Evolutionary conservation across 805 yeast genomes (phyloP), one percentile per base, ranked within the genome.

Genomic region (Kuraishia hungarica): DNA sequence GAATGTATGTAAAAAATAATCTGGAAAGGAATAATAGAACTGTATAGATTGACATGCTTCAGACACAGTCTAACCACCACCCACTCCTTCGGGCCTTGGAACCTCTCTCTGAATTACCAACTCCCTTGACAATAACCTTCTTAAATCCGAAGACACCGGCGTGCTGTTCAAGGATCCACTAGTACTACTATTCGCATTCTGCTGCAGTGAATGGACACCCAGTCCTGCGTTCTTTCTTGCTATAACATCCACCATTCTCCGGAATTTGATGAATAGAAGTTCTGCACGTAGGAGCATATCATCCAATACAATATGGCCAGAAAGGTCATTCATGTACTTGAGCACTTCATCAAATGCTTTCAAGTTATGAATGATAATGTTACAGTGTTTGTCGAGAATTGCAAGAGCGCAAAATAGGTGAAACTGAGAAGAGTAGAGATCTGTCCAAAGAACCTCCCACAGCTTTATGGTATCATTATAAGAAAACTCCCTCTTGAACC

Each of bases 361-460:
- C 57, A 94, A 74, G 62, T 89, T 87, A 48, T 84, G 81, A 58
- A 85, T 82, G 29, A 93, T 88, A 48, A 88, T 83, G 51, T 84
- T 80, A 62, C 91, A 88, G 68, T 92, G 85, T 62, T 89, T 90
- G 64, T 93, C 96, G 51, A 94, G 75, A n/a, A 94, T 84, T 0
- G 96, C 94, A 60, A 93, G 72, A 20, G 96, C 93, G 62, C 94
- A 78, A 64, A 94, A 91, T 43, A 94, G 70, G 61, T 91, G 96
- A 67, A 86, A 92, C 67, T 94, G 97, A 5, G 94, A 84, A 0
- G 93, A 81, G 64, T 89, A 84, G 63, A 73, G 86, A 70, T 93
- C 93, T 0, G 98, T 93, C 84, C 94, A 89, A 51, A 94, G 73
- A 2, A 87, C 83, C 65, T 93, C 99, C 98, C 98, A 93, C n/a